These are phyloP conservation scores for Fistulifera solaris DNA, from an alignment of 108 stramenopile genomes.

Conservation along the genomic window DNA sequence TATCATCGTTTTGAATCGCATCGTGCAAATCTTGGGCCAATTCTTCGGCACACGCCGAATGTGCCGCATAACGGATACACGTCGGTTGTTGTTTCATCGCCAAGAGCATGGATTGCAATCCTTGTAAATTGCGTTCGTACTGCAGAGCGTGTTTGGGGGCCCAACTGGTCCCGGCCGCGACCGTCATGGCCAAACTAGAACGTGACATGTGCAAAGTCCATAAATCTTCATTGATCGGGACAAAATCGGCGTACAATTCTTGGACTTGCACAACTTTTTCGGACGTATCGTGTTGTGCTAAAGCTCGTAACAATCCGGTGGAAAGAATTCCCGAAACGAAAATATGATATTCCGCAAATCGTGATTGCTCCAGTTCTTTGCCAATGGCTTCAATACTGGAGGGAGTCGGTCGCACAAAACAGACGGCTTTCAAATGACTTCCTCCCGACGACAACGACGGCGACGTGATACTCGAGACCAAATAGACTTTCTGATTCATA, in stretches of 20 bases:
- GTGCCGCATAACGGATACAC: slow-evolving; percentile 82
- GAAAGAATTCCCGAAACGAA: slow-evolving; percentile 92
- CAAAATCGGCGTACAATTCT: slow-evolving; percentile 96
- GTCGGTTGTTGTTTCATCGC: slow-evolving; percentile 82
- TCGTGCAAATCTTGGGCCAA: slow-evolving; percentile 76
- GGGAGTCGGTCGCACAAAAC: slow-evolving; percentile 90
- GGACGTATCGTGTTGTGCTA: slow-evolving; percentile 86
- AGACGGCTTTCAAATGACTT: slow-evolving; percentile 88
- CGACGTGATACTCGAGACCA: slow-evolving; percentile 56
- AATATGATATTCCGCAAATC: slow-evolving; percentile 93
- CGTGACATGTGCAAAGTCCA: slow-evolving; percentile 82
- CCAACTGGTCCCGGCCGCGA: slow-evolving; percentile 54
- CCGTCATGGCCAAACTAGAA: slow-evolving; percentile 59
- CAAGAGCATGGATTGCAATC: slow-evolving; percentile 84
- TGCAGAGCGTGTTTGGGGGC: slow-evolving; percentile 50
- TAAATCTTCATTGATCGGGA: slow-evolving; percentile 92
- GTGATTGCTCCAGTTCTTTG: slow-evolving; percentile 70
- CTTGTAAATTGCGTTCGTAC: slow-evolving; percentile 81
- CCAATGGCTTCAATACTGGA: slow-evolving; percentile 66
- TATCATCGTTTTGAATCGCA: slow-evolving; percentile 82
- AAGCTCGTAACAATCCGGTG: slow-evolving; percentile 52
- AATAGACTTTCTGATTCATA: slow-evolving; percentile 71
- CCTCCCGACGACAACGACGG: slow-evolving; percentile 1
- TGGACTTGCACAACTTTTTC: slow-evolving; percentile 90
- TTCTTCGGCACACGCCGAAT: slow-evolving; percentile 66